phyloP scores from a whole-genome alignment of 2,329 filamentous ascomycete species.

The Chaetomiaceae sp. region DNA sequence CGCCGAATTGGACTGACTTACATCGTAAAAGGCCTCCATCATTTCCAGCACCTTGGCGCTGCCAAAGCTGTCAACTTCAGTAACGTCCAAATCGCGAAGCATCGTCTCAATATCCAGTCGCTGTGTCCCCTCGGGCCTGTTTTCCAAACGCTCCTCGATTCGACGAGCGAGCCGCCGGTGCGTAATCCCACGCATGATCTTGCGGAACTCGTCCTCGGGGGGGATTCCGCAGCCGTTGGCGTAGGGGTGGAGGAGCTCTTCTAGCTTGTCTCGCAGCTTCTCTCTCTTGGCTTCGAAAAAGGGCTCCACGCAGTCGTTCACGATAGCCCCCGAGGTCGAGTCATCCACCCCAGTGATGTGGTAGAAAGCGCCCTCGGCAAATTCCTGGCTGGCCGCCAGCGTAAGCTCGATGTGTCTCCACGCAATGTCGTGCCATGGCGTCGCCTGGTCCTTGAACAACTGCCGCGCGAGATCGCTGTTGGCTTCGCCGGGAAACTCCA shows the following conservation, averaged over 20 bases:
- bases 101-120: background rate
- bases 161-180: background rate
- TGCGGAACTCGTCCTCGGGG: conserved; percentile 28
- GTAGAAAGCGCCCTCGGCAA: conserved; percentile 35
- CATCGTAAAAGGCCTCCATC: conserved; percentile 12
- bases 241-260: conserved; percentile 38
- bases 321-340: conserved; percentile 23
- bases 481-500: conserved; percentile 36
- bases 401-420: conserved; percentile 33
- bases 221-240: conserved; percentile 30
- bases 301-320: conserved; percentile 20
- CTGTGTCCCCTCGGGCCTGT: too few species aligned
- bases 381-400: conserved; percentile 28
- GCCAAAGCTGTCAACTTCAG: conserved; percentile 29
- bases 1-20: background rate
- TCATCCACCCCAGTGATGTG: conserved; percentile 31
- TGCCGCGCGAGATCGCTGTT: conserved; percentile 35
- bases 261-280: conserved; percentile 32
- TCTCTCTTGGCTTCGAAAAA: conserved; percentile 26
- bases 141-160: background rate
- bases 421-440: conserved; percentile 38
- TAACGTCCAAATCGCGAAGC: background rate
- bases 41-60: conserved; percentile 38
- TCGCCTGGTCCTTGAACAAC: conserved; percentile 37
- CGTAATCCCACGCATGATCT: background rate